These are phyloP conservation scores for Xerocomellus chrysenteron DNA, from an alignment of 768 basidiomycete species.

Conservation along the genomic window DNA sequence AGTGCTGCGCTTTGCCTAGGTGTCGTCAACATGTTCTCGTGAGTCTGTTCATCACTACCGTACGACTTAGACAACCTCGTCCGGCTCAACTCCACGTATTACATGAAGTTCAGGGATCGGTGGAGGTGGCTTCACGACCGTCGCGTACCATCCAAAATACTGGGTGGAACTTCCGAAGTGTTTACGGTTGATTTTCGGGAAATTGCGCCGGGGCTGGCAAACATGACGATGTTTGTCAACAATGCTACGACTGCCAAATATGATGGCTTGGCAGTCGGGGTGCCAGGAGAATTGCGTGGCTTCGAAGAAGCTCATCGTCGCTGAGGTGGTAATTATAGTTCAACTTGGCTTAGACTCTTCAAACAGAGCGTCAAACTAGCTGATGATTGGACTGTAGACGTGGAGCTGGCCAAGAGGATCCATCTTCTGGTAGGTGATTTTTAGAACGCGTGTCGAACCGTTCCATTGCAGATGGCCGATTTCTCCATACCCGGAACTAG, in stretches of 20 bases:
- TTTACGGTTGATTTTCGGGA: slow-evolving; percentile 88
- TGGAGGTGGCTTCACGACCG: slow-evolving; percentile 83
- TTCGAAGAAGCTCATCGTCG: slow-evolving; percentile 78
- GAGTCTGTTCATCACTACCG: slow-evolving; percentile 27
- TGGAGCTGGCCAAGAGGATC: slow-evolving; percentile 73
- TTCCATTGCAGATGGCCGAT: slow-evolving; percentile 70
- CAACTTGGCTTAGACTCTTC: slow-evolving; percentile 79
- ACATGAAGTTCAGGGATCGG: slow-evolving; percentile 70
- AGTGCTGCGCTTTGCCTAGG: slow-evolving; percentile 76
- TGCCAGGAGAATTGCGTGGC: slow-evolving; percentile 90
- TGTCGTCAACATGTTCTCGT: slow-evolving; percentile 91
- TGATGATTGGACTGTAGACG: slow-evolving; percentile 73
- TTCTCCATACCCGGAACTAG: slow-evolving; percentile 86
- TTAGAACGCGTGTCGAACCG: background rate
- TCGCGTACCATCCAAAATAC: slow-evolving; percentile 63
- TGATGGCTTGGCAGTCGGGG: slow-evolving; percentile 83
- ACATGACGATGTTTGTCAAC: slow-evolving; percentile 71
- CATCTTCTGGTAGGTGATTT: slow-evolving; percentile 57
- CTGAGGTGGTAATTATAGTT: slow-evolving; percentile 79
- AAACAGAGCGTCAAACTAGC: slow-evolving; percentile 76
- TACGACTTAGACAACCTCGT: background rate
- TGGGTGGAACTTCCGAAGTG: slow-evolving; percentile 51
- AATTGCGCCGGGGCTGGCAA: slow-evolving; percentile 71
- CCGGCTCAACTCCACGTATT: background rate
- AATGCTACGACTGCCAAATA: slow-evolving; percentile 52